Evolutionary conservation across 495 filamentous ascomycete species (phyloP).

Genomic region (Penicillium daleae): DNA sequence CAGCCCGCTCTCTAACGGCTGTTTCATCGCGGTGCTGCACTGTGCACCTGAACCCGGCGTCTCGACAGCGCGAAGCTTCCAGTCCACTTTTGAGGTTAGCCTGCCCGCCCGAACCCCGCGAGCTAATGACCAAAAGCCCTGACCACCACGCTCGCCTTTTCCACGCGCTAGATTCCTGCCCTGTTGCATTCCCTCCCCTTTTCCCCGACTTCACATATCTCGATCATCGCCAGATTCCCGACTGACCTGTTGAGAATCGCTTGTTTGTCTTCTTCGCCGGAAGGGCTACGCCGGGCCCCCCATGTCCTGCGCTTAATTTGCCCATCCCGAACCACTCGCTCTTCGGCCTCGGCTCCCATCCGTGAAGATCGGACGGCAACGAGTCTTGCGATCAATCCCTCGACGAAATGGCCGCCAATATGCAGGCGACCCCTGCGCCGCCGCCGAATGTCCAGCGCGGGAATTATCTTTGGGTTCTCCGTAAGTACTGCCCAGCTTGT

Average conservation of each 20-base stretch:
- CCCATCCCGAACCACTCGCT: constrained; percentile 6
- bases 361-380: constrained; percentile 16
- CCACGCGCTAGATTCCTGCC: constrained; percentile 29
- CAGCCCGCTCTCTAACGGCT: constrained; percentile 3
- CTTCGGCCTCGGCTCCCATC: constrained; percentile 14
- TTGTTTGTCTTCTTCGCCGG: constrained; percentile 16
- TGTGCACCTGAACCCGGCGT: constrained; percentile 5
- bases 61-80: constrained; percentile 11
- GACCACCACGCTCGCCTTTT: constrained; percentile 12
- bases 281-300: constrained; percentile 32
- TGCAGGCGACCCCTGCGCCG: constrained; percentile 28
- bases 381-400: constrained; percentile 13
- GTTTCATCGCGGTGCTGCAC: constrained; percentile 9
- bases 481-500: constrained; percentile 58
- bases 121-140: constrained; percentile 25
- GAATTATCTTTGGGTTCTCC: constrained; percentile 73
- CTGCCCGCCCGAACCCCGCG: constrained; percentile 25
- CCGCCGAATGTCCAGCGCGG: constrained; percentile 59
- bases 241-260: constrained; percentile 9
- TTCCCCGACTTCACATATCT: constrained; percentile 24
- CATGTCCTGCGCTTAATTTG: constrained; percentile 34
- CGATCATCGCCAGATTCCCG: constrained; percentile 20
- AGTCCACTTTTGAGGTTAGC: constrained; percentile 21
- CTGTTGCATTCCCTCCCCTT: constrained; percentile 35
- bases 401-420: constrained; percentile 41